Conservation (phyloP, 2,329 filamentous ascomycete genomes). For the Sporothrix curviconia region DNA sequence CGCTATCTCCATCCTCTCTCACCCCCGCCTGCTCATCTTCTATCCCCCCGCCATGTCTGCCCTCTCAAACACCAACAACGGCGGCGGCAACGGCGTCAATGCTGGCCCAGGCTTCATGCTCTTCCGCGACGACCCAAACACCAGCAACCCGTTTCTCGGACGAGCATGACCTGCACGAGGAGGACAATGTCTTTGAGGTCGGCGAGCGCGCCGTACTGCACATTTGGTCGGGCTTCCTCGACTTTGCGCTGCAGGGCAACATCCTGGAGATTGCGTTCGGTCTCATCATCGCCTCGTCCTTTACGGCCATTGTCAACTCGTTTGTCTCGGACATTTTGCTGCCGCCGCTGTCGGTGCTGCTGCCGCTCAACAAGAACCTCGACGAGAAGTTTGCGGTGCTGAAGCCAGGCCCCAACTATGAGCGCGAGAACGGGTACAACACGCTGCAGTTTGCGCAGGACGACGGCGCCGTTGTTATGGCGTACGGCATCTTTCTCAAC, state of each 20-base stretch:
- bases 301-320: constrained; percentile 64
- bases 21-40: background rate
- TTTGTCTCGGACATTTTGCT: constrained; percentile 66
- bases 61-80: background rate
- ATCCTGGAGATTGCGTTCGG: constrained; percentile 71
- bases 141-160: constrained; percentile 30
- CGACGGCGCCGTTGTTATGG: constrained; percentile 66
- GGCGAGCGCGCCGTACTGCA: constrained; percentile 42
- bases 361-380: constrained; percentile 64
- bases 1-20: background rate
- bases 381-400: constrained; percentile 68
- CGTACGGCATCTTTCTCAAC: constrained; percentile 60
- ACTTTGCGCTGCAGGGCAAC: constrained; percentile 69
- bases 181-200: constrained; percentile 31
- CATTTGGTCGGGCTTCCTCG: constrained; percentile 58
- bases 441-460: constrained; percentile 61
- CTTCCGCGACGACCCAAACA: constrained; percentile 22
- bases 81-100: background rate
- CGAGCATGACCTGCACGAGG: constrained; percentile 33
- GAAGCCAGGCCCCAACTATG: constrained; percentile 48
- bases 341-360: constrained; percentile 60
- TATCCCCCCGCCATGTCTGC: constrained; percentile 4
- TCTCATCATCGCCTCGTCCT: constrained; percentile 64
- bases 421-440: constrained; percentile 54
- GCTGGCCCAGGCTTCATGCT: constrained; percentile 10